These are phyloP conservation scores for Ottelia alismoides DNA, from an alignment of 106 monocot species.

Conservation along the genomic window DNA sequence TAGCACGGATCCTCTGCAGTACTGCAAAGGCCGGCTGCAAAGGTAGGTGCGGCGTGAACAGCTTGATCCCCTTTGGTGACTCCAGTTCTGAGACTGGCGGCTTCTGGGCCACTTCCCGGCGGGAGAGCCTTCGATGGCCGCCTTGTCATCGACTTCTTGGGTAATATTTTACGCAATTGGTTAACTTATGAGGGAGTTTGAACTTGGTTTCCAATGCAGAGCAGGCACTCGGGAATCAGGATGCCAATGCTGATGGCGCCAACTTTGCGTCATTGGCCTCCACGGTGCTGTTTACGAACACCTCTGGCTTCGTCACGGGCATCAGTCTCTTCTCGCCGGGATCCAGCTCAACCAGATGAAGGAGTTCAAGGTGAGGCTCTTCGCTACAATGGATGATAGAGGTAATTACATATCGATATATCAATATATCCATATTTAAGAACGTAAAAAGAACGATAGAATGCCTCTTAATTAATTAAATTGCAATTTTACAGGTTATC, in stretches of 20 bases:
- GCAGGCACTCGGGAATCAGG: conserved; percentile 59
- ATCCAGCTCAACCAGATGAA: conserved; percentile 75
- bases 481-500: conserved; percentile 15
- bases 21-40: too few species aligned
- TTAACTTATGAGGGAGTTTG: too few species aligned
- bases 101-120: conserved; percentile 70
- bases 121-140: conserved; percentile 67
- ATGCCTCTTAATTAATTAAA: neutral
- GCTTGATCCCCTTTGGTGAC: conserved; percentile 91
- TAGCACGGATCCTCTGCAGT: too few species aligned
- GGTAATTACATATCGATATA: too few species aligned
- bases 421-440: too few species aligned
- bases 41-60: too few species aligned
- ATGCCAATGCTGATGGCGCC: conserved; percentile 72
- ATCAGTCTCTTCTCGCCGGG: conserved; percentile 50
- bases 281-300: conserved; percentile 58
- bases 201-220: too few species aligned
- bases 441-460: too few species aligned
- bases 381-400: neutral
- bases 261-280: conserved; percentile 62
- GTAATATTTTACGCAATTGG: too few species aligned
- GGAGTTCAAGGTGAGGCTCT: conserved; percentile 23
- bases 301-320: conserved; percentile 53
- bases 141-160: conserved; percentile 71
- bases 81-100: conserved; percentile 91